Evolutionary conservation across 257 asterid species (phyloP).

Genomic region (Nicotiana benthamiana): DNA sequence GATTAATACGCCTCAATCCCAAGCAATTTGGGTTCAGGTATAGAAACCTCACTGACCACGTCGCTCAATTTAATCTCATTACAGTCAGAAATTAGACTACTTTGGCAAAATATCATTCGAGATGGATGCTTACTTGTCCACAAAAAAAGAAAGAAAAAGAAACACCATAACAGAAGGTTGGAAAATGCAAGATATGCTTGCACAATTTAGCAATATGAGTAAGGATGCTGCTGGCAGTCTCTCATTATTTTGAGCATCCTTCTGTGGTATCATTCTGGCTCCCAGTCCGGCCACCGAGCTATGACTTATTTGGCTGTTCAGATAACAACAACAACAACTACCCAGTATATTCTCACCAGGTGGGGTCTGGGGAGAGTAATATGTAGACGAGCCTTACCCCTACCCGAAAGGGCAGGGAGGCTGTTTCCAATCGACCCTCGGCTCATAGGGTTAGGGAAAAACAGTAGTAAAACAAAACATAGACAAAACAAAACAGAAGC

Average conservation of each 20-base stretch:
- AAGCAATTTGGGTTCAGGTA: neutral
- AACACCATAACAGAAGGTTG: neutral
- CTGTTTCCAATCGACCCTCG: too few species aligned
- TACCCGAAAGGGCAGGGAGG: too few species aligned
- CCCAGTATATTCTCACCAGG: too few species aligned
- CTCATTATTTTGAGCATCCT: neutral
- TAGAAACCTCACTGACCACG: neutral
- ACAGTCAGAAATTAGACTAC: neutral
- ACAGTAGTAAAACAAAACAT: too few species aligned
- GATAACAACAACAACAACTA: too few species aligned
- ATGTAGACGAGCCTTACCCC: too few species aligned
- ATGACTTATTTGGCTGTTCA: neutral
- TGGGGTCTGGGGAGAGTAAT: too few species aligned
- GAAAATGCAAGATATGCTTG: neutral
- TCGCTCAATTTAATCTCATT: neutral
- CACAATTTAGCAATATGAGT: neutral
- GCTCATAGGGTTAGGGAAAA: too few species aligned
- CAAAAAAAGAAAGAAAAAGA: neutral
- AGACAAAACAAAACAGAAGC: too few species aligned
- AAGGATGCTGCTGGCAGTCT: neutral
- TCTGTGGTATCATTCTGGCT: neutral
- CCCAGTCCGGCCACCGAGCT: neutral
- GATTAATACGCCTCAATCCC: neutral
- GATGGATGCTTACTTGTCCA: neutral
- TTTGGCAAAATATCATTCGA: neutral